Evolutionary conservation across 2,329 filamentous ascomycete genomes (phyloP), one percentile per base, ranked within the genome.

Genomic region (Phialophora chinensis): DNA sequence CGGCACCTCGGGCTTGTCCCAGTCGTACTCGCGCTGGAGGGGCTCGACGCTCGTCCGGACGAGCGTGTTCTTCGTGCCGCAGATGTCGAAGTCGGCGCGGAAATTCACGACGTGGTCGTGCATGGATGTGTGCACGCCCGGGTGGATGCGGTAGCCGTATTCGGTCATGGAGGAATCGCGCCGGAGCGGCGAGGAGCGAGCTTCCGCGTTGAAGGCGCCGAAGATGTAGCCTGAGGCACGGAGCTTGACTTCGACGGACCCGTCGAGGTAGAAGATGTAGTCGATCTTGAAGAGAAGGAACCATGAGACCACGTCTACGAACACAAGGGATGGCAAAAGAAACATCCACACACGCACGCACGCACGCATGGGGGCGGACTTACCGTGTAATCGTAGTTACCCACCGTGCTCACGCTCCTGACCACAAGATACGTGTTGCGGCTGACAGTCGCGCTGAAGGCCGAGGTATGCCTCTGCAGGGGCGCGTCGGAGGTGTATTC

Each of bases 181-280:
- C 4, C 33, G 29, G 0, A 60, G 44, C 2, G 60, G 31, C 5
- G 42, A 54, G 23, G 42, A 58, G 38, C 62, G 63, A 12, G 67
- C 50, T 58, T 69, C 67, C 7, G 67, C 67, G 53, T 66, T 57
- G 58, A 72, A 73, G 44, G 72, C 72, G 17, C 68, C 67, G 33
- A 71, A 77, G 66, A 80, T 79, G 59, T 62, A 63, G 11, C 69
- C 64, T 35, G 61, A 58, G 17, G 85, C 83, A 10, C 83, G 77
- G 0, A 85, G 81, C 59, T 85, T 82, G 44, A 86, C 80, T 11
- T 81, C 76, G 5, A 87, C 80, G 4, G 79, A 81, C 3, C 85
- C 85, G 66, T 87, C 85, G 8, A 83, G 69, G 70, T 79, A 80
- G 73, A 87, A 86, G 8, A 76, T 74, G 69, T 85, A 86, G 47